phyloP scores from a whole-genome alignment of 805 yeast species.

The Wickerhamomyces sydowiorum region DNA sequence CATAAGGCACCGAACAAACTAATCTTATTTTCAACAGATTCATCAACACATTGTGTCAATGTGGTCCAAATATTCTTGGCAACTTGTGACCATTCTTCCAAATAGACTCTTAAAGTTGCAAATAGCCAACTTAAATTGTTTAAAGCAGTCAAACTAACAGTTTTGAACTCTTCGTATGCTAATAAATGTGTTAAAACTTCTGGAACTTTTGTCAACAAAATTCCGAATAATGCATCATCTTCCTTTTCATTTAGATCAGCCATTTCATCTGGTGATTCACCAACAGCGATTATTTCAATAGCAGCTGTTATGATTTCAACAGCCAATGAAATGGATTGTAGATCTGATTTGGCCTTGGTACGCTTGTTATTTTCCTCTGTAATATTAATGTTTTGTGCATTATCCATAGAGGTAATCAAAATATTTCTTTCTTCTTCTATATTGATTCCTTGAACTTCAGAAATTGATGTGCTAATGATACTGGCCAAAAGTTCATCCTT shows the following conservation, averaged over 20 bases:
- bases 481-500: conserved; percentile 19
- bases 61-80: conserved; percentile 7
- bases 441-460: conserved; percentile 25
- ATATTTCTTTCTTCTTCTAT: conserved; percentile 25
- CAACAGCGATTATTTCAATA: conserved; percentile 48
- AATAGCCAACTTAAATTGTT: conserved; percentile 67
- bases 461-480: conserved; percentile 9
- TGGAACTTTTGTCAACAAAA: conserved; percentile 22
- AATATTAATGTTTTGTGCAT: conserved; percentile 23
- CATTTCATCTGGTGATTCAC: conserved; percentile 7
- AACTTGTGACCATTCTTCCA: conserved; percentile 11
- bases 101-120: conserved; percentile 9
- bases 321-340: conserved; percentile 63
- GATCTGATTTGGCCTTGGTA: conserved; percentile 39
- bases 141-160: conserved; percentile 57
- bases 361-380: conserved; percentile 35
- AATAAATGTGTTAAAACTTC: conserved; percentile 35
- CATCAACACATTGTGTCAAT: conserved; percentile 13
- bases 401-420: conserved; percentile 25
- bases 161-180: conserved; percentile 38
- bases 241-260: conserved; percentile 3
- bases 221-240: conserved; percentile 12
- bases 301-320: conserved; percentile 74
- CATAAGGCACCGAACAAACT: conserved; percentile 38
- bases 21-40: conserved; percentile 25